A percentile compares a stretch with the other conserved stretches of the same genome.
Evolutionary conservation across 345 rosid species (phyloP).

Genomic region (Gossypium raimondii): DNA sequence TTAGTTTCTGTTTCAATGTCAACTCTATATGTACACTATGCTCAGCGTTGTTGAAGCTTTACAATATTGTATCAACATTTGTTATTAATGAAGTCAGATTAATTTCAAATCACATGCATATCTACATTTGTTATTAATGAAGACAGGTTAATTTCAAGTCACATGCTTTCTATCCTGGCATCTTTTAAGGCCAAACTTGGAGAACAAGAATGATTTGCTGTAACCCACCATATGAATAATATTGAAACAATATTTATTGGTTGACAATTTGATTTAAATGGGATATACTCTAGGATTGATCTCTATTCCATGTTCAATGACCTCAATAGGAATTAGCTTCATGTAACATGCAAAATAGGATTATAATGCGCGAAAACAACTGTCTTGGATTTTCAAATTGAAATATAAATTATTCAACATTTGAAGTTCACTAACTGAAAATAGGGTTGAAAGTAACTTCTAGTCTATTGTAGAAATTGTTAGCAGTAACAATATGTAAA

Average conservation of each 20-base stretch:
- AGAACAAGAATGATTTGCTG: neutral
- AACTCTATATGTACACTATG: slow-evolving; percentile 15
- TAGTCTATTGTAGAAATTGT: neutral
- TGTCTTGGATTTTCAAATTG: no score
- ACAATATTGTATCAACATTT: slow-evolving; percentile 11
- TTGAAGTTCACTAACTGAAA: no score
- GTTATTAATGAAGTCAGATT: slow-evolving; percentile 14
- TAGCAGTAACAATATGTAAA: neutral
- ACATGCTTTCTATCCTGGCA: neutral
- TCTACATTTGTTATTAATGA: slow-evolving; percentile 12
- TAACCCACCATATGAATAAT: neutral
- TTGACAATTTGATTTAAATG: neutral
- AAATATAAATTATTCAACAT: no score
- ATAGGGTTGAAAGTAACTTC: neutral
- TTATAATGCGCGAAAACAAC: no score
- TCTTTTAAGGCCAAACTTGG: neutral
- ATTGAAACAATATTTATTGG: neutral
- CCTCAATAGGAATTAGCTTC: neutral
- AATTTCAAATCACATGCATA: neutral
- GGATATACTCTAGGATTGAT: neutral
- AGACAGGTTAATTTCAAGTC: neutral
- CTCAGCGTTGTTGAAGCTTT: slow-evolving; percentile 15
- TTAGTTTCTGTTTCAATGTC: slow-evolving; percentile 12
- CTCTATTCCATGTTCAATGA: neutral
- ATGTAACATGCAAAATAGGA: no score